Base-by-base conservation (phyloP, 331 rosid genomes). In the Saraca asoca region DNA sequence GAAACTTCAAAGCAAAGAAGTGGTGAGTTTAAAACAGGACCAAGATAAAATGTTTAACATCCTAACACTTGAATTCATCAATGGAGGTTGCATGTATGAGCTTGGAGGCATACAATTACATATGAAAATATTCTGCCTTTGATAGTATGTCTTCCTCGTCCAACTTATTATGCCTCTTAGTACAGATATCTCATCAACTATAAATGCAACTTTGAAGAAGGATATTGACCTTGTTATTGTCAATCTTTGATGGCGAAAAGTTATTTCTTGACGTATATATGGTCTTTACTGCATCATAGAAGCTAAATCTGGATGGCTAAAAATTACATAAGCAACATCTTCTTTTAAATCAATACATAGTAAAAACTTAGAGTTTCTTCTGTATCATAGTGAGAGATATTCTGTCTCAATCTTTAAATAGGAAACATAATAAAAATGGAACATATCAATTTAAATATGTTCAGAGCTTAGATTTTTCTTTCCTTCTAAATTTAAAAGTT, bases 191-290 rank as follows among this genome's bases (percentile, higher is more conserved):
- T 49, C 37, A 33, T 24, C 42, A 9, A 4, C 67, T 42, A 55
- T 66, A 53, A 58, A 31, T 31, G 18, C 34, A 50, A 50, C 51
- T 55, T 53, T 43, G 63, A 63, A 56, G 48, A 44, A 52, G 62
- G 43, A 51, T 51, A 68, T 79, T 52, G 74, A 93, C 98, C 98
- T 81, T 93, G 95, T 95, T 68, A 38, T 57, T 86, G 77, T 89
- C 96, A 58, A 93, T 85, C 82, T 84, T 87, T 12, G 96, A 49
- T 48, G 98, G 98, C 7, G 98, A 96, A 24, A 93, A 75, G 83
- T 89, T 93, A 80, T 95, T 84, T 80, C 98, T 84, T 79, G 98
- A 93, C 54, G 98, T 85, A 68, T 82, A 93, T 87, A 81, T 93
- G 31, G 98, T 95, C 74, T 84, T 81, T 59, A 89, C 61, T 63